Conservation (phyloP, 2,329 filamentous ascomycete genomes). For the Talaromyces sp. region DNA sequence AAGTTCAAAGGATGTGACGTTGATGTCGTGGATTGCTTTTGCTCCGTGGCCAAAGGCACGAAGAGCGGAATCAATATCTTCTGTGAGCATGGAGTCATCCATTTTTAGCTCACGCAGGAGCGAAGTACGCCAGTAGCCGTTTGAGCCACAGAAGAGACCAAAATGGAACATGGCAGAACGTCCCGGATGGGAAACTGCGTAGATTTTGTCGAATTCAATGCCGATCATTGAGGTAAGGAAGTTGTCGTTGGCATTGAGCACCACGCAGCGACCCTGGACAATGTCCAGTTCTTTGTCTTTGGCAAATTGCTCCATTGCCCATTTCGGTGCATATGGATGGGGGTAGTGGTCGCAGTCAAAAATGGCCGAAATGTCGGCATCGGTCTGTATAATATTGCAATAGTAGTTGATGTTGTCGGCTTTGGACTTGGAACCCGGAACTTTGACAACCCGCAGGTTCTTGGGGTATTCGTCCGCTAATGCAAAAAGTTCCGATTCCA, state of each 20-base stretch:
- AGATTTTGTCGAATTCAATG: conserved; percentile 54
- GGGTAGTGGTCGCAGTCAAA: conserved; percentile 54
- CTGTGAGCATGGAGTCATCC: conserved; percentile 52
- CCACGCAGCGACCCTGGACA: conserved; percentile 51
- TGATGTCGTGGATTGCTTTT: conserved; percentile 50
- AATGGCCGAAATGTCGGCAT: conserved; percentile 49
- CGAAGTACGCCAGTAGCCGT: conserved; percentile 50
- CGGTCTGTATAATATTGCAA: conserved; percentile 43
- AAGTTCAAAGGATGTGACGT: conserved; percentile 51
- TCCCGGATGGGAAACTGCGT: conserved; percentile 52
- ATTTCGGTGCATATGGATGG: conserved; percentile 50
- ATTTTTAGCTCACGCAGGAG: conserved; percentile 49
- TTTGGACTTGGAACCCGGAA: conserved; percentile 51
- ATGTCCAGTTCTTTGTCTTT: conserved; percentile 46
- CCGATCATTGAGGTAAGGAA: conserved; percentile 50
- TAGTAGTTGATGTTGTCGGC: conserved; percentile 54
- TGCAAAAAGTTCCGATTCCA: conserved; percentile 45
- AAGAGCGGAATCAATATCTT: conserved; percentile 52
- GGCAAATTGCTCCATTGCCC: conserved; percentile 51
- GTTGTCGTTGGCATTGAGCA: conserved; percentile 49
- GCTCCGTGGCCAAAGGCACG: conserved; percentile 47
- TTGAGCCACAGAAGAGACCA: conserved; percentile 51
- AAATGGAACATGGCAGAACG: conserved; percentile 50
- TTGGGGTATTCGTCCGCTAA: conserved; percentile 37
- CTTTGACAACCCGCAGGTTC: conserved; percentile 49